Percentiles rank a stretch among this genome's conserved stretches.
phyloP scores from a whole-genome alignment of 129 eudicot genomes.

The Logfia minima region DNA sequence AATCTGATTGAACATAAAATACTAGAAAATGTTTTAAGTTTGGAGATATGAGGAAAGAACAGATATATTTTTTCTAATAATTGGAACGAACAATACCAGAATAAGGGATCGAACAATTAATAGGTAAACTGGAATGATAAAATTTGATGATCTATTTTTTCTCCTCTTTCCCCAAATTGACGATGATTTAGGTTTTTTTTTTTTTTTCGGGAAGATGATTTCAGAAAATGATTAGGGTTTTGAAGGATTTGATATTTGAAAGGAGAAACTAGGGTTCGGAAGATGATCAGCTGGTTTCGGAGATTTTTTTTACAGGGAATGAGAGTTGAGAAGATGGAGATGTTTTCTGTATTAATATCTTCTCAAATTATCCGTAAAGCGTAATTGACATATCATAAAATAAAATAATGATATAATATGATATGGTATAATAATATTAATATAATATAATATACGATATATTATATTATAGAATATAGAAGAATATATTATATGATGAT shows the following conservation, averaged over 20 bases:
- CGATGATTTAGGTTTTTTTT: not conserved
- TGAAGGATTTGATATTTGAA: not conserved
- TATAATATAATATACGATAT: too few relatives aligned
- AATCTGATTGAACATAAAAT: constrained; percentile 7
- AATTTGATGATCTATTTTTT: constrained; percentile 1
- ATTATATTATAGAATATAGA: too few relatives aligned
- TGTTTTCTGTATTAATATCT: too few relatives aligned
- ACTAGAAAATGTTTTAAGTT: not conserved
- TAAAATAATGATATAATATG: too few relatives aligned
- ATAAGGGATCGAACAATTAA: not conserved
- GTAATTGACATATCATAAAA: too few relatives aligned
- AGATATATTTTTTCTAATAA: not conserved
- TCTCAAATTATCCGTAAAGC: too few relatives aligned
- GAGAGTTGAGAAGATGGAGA: too few relatives aligned
- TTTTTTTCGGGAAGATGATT: not conserved
- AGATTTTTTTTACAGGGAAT: not conserved
- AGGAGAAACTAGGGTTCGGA: constrained; percentile 24
- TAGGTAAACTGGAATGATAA: constrained; percentile 4
- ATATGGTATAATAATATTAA: too few relatives aligned
- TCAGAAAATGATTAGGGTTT: constrained; percentile 7
- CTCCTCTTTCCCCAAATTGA: constrained; percentile 22
- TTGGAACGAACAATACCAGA: constrained; percentile 2
- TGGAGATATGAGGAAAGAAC: constrained; percentile 6
- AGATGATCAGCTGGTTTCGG: constrained; percentile 22
- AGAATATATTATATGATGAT: too few relatives aligned